Percentiles rank a stretch among this genome's conserved stretches.
phyloP scores from a whole-genome alignment of 2,329 filamentous ascomycete species.

The Chrysosporium keratinophilum region DNA sequence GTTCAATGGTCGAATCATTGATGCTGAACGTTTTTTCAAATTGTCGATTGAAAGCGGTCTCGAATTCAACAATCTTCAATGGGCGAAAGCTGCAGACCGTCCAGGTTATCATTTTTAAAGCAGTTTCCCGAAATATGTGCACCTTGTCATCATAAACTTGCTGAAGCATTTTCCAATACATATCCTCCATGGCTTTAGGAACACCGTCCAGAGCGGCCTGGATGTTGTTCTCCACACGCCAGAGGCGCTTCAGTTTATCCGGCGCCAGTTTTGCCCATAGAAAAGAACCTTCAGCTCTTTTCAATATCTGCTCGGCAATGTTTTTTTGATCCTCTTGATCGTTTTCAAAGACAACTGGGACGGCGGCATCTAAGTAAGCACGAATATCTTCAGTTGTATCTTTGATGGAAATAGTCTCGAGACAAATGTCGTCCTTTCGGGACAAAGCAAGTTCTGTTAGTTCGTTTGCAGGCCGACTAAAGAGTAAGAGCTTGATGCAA shows the following conservation, averaged over 20 bases:
- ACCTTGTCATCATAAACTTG: conserved; percentile 10
- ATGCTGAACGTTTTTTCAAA: conserved; percentile 18
- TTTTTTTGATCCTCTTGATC: conserved; percentile 15
- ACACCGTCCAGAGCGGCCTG: conserved; percentile 18
- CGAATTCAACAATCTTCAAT: conserved; percentile 21
- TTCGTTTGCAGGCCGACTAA: conserved; percentile 12
- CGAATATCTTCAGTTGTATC: conserved; percentile 8
- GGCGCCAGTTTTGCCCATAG: conserved; percentile 26
- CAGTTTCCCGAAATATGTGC: conserved; percentile 12
- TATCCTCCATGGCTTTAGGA: conserved; percentile 22
- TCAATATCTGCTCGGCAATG: conserved; percentile 25
- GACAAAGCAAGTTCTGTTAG: conserved; percentile 4
- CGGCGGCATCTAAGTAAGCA: not conserved
- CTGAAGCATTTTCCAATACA: conserved; percentile 24
- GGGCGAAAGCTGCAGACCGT: conserved; percentile 19
- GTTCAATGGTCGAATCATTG: conserved; percentile 17
- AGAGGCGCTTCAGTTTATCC: conserved; percentile 14
- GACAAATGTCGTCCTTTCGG: conserved; percentile 2
- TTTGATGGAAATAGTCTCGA: conserved; percentile 7
- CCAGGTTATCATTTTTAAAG: conserved; percentile 16
- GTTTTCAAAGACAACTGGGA: conserved; percentile 2
- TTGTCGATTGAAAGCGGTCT: conserved; percentile 20
- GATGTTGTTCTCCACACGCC: conserved; percentile 17
- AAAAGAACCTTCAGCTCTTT: conserved; percentile 32
- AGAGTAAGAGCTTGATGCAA: conserved; percentile 12